Percentiles rank a stretch among this genome's conserved stretches.
These are phyloP conservation scores for Paraphaeosphaeria sporulosa DNA, from an alignment of 2,329 filamentous ascomycete species.

Conservation along the genomic window DNA sequence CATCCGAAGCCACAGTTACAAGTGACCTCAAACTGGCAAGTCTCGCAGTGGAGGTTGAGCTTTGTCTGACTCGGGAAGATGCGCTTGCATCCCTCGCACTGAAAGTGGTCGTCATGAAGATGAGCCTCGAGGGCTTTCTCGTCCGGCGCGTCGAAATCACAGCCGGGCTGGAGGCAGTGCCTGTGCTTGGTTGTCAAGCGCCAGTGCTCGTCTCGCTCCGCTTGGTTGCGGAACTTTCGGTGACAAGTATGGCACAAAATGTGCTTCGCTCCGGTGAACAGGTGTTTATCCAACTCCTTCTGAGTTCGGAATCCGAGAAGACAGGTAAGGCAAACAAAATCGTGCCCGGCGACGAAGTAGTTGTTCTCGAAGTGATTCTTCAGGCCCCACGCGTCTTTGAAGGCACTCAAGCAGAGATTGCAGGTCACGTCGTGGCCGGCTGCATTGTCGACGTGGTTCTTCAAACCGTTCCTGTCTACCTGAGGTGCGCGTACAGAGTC, in stretches of 20 bases:
- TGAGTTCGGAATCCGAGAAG: conserved; percentile 34
- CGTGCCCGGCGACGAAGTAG: conserved; percentile 33
- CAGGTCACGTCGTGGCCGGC: conserved; percentile 37
- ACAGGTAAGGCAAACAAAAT: conserved; percentile 39
- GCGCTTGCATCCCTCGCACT: conserved; percentile 38
- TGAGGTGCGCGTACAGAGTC: no score
- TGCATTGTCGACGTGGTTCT: conserved; percentile 45
- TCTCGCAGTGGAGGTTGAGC: conserved; percentile 32
- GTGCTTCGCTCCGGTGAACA: conserved; percentile 36
- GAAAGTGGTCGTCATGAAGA: conserved; percentile 38
- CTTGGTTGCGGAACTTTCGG: conserved; percentile 37
- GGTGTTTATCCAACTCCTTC: conserved; percentile 32
- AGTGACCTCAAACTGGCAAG: conserved; percentile 26
- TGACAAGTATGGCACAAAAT: conserved; percentile 40
- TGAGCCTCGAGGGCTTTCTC: conserved; percentile 30
- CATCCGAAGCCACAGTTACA: conserved; percentile 33
- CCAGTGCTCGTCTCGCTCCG: conserved; percentile 45
- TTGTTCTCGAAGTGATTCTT: conserved; percentile 47
- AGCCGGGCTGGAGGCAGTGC: conserved; percentile 43
- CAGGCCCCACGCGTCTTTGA: conserved; percentile 41
- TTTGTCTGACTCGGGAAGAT: conserved; percentile 40
- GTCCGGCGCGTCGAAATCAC: conserved; percentile 38
- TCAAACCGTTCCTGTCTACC: conserved; percentile 41
- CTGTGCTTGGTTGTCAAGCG: conserved; percentile 36
- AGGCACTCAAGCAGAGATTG: conserved; percentile 45